A percentile compares a stretch with the other conserved stretches of the same genome.
Conservation (phyloP, 2,329 filamentous ascomycete species). For the Orbilia quercus region DNA sequence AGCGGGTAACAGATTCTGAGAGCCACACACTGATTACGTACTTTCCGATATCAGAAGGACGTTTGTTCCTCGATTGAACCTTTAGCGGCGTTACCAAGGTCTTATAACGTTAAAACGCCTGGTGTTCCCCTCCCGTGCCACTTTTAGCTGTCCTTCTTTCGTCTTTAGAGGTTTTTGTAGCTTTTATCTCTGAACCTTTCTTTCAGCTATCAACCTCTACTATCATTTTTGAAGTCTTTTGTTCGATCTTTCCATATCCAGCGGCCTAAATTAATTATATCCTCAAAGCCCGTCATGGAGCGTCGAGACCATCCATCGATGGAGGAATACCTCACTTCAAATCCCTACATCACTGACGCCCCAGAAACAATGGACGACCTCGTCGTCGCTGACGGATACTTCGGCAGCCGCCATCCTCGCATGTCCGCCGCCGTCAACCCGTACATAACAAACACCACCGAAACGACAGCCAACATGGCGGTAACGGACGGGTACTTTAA, state of each 20-base stretch:
- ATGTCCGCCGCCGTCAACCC: constrained; percentile 31
- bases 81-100: constrained; percentile 14
- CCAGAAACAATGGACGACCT: constrained; percentile 23
- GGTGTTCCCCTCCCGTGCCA: constrained; percentile 40
- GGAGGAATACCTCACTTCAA: constrained; percentile 48
- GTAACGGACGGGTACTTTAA: constrained; percentile 55
- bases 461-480: constrained; percentile 49
- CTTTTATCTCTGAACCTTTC: constrained; percentile 15
- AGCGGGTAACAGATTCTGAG: constrained; percentile 51
- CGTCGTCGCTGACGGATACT: constrained; percentile 49
- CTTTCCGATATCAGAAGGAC: constrained; percentile 49
- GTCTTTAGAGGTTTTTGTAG: constrained; percentile 27
- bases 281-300: constrained; percentile 31
- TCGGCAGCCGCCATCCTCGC: constrained; percentile 30
- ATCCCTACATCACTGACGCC: constrained; percentile 47
- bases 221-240: constrained; percentile 5
- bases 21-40: constrained; percentile 53
- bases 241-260: background rate
- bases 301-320: constrained; percentile 47
- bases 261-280: background rate
- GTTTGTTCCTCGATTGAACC: constrained; percentile 32
- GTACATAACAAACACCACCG: constrained; percentile 50
- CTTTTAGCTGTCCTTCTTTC: constrained; percentile 15
- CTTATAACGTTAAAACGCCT: constrained; percentile 44
- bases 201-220: constrained; percentile 4